These are phyloP conservation scores for Rhododendron henanense DNA, from an alignment of 148 eudicot species.

Conservation along the genomic window DNA sequence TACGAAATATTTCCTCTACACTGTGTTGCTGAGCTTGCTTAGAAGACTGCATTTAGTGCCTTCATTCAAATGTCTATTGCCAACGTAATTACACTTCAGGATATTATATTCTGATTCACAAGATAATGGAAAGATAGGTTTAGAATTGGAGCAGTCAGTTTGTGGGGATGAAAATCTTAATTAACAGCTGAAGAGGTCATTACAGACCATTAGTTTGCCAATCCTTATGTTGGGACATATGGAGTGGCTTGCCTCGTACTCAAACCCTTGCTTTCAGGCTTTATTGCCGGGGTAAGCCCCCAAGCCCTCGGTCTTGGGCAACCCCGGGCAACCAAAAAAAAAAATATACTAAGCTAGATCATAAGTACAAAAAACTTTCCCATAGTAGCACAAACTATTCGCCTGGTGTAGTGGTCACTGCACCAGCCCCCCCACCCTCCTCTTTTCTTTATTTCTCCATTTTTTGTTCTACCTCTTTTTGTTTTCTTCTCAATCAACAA, in stretches of 20 bases:
- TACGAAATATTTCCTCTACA: background rate
- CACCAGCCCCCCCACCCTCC: too few species aligned
- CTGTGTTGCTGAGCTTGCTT: background rate
- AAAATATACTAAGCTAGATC: too few species aligned
- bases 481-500: too few species aligned
- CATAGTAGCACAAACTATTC: too few species aligned
- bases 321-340: too few species aligned
- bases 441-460: too few species aligned
- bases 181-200: background rate
- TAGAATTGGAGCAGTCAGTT: background rate
- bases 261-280: background rate
- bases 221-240: background rate
- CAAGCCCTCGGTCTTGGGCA: too few species aligned
- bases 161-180: background rate
- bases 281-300: too few species aligned
- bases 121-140: background rate
- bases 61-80: background rate
- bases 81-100: background rate
- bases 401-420: too few species aligned
- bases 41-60: background rate
- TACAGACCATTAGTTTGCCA: background rate
- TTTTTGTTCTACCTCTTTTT: too few species aligned
- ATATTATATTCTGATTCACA: background rate
- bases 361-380: too few species aligned
- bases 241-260: background rate